Conservation (phyloP, 768 basidiomycete species). For the Rhodotorula babjevae region DNA sequence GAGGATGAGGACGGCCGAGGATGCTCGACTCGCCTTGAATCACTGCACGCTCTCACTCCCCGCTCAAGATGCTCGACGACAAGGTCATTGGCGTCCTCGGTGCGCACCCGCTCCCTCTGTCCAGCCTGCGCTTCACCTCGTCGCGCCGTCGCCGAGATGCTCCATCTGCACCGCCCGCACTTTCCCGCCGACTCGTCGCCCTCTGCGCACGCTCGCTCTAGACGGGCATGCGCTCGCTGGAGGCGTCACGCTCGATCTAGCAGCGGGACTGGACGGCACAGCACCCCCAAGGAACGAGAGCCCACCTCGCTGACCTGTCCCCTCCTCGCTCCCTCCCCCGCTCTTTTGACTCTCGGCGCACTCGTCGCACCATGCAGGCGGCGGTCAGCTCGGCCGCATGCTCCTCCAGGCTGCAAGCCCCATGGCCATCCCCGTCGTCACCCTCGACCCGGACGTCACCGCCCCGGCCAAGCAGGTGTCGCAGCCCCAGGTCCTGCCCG, state of each 20-base stretch:
- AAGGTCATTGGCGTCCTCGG: slow-evolving; percentile 38
- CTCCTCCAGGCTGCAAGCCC: slow-evolving; percentile 81
- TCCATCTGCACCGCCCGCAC: background rate
- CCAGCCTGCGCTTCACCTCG: background rate
- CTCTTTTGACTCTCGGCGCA: too few species aligned
- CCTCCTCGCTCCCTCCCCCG: background rate
- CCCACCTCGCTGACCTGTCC: background rate
- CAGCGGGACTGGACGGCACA: background rate
- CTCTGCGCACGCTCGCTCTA: too few species aligned
- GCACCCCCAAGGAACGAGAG: too few species aligned
- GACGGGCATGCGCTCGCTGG: too few species aligned
- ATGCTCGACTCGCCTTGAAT: background rate
- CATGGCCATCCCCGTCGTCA: slow-evolving; percentile 72
- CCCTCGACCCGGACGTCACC: slow-evolving; percentile 75
- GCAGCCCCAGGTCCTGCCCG: slow-evolving; percentile 51
- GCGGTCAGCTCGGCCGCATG: slow-evolving; percentile 97
- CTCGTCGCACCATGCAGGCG: slow-evolving; percentile 53
- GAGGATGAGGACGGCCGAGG: background rate
- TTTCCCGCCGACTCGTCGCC: too few species aligned
- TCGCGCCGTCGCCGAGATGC: background rate
- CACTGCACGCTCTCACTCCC: background rate
- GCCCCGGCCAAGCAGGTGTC: slow-evolving; percentile 83
- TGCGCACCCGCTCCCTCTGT: background rate
- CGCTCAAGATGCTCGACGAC: slow-evolving; percentile 26
- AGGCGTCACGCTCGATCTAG: too few species aligned